Base-by-base conservation (phyloP, 495 filamentous ascomycete species). In the Xylaria longipes region DNA sequence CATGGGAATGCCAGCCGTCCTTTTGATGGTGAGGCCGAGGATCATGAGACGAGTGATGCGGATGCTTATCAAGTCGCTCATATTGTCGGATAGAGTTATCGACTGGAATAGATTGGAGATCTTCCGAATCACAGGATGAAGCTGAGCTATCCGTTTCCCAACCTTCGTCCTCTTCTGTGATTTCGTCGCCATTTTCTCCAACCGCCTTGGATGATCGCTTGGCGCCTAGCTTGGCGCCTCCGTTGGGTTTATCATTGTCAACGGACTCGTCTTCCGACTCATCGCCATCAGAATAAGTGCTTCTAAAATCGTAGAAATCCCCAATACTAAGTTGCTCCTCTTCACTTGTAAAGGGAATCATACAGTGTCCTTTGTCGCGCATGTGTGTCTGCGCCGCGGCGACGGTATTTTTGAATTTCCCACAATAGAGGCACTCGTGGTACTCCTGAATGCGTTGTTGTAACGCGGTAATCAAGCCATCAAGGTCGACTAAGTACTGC, bases 251-350 rank as follows among this genome's bases (percentile, higher is more conserved):
- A 17, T 82, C 80, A 37, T 81, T 83, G 0, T 85, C 84, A n/a
- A 85, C 83, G 12, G 81, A 82, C 62, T 88, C 85, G 11, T 89
- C 87, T 41, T 90, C 89, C 15, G 89, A 91, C 5, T 85, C 84
- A 63, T 89, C 89, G 14, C 81, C 84, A 77, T 98, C 96, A 0
- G 93, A 94, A 80, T 99, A 99, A 4, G 96, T 97, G 81, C 91
- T 91, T 67, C 91, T 86, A 88, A 99, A 99, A 79, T 99, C 97
- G 83, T 98, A 99, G 83, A 93, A 98, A 57, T 98, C 92, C n/a
- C 96, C 97, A 71, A 99, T 91, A 67, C 97, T 94, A 22, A 99
- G 85, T 82, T 97, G 94, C 77, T 99, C 94, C 43, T 92, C 92
- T 77, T 97, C 93, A 0, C 89, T 90, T 56, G 92, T 91, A 80